Conservation (phyloP, 75 land plant genomes). For the Isoetes taiwanensis region DNA sequence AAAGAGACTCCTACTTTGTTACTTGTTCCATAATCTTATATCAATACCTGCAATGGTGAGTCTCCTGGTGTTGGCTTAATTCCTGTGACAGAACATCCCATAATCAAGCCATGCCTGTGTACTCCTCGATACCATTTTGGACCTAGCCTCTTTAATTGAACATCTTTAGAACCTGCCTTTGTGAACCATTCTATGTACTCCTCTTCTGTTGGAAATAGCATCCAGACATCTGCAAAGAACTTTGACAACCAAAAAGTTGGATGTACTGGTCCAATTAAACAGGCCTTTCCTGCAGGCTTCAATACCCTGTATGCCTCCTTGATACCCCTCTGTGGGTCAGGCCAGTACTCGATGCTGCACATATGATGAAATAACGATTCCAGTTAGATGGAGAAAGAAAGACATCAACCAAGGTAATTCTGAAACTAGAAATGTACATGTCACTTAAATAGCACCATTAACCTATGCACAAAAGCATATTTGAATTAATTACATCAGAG, state of each 20-base stretch:
- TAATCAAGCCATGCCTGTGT: slow-evolving; percentile 3
- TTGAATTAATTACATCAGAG: too few relatives aligned
- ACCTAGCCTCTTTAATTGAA: not conserved
- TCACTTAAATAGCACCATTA: too few relatives aligned
- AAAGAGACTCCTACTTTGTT: too few relatives aligned
- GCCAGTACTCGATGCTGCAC: slow-evolving; percentile 8
- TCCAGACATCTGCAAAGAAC: slow-evolving; percentile 5
- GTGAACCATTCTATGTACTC: slow-evolving; percentile 8
- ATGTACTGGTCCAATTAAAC: slow-evolving; percentile 3
- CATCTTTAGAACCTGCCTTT: slow-evolving; percentile 4
- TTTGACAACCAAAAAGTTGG: not conserved
- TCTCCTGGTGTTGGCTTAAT: not conserved
- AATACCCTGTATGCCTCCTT: slow-evolving; percentile 7
- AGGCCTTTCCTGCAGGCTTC: not conserved
- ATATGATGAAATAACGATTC: too few relatives aligned
- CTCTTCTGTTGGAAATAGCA: slow-evolving; percentile 3
- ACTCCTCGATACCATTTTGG: slow-evolving; percentile 5
- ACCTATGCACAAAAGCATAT: too few relatives aligned
- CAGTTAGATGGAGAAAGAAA: too few relatives aligned
- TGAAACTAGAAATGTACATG: too few relatives aligned
- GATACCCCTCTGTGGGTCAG: slow-evolving; percentile 5
- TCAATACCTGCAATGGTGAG: slow-evolving; percentile 3
- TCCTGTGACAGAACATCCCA: slow-evolving; percentile 1
- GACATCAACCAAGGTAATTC: too few relatives aligned
- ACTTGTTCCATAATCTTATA: too few relatives aligned